Evolutionary conservation across 2,329 filamentous ascomycete genomes (phyloP).

Genomic region (Amauroascus verrucosus): DNA sequence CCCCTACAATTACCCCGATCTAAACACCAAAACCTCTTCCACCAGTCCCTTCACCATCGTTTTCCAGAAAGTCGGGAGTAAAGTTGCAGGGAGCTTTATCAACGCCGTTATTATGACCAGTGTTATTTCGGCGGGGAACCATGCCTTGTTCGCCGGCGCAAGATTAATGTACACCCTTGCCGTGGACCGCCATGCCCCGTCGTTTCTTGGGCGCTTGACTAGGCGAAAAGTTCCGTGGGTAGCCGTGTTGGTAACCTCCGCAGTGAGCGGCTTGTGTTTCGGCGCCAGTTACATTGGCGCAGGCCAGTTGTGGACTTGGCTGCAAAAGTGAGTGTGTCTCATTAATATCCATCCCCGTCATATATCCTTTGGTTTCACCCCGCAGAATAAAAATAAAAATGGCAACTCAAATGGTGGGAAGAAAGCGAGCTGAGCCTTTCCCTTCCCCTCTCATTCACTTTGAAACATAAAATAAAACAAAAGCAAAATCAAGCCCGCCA

Average conservation of each 20-base stretch:
- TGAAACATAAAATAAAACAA: not conserved
- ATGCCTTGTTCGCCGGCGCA: conserved; percentile 48
- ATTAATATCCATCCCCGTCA: not conserved
- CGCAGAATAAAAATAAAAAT: not conserved
- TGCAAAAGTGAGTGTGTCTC: conserved; percentile 47
- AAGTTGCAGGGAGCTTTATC: conserved; percentile 47
- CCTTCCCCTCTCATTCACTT: not conserved
- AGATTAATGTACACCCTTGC: conserved; percentile 49
- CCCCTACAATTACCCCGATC: conserved; percentile 44
- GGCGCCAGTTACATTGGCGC: conserved; percentile 56
- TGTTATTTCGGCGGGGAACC: conserved; percentile 50
- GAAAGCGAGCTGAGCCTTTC: too few relatives aligned
- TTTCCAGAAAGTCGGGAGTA: conserved; percentile 48
- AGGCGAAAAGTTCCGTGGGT: conserved; percentile 45
- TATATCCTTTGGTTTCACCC: not conserved
- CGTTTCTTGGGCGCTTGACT: conserved; percentile 43
- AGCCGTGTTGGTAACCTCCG: conserved; percentile 45
- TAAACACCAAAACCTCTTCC: conserved; percentile 35
- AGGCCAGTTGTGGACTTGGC: conserved; percentile 55
- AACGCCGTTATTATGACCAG: conserved; percentile 53
- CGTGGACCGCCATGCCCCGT: conserved; percentile 47
- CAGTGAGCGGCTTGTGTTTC: conserved; percentile 51
- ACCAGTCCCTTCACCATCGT: conserved; percentile 53
- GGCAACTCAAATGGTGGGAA: too few relatives aligned
- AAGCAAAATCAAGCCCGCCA: not conserved